Evolutionary conservation across 768 basidiomycete genomes (phyloP).

Genomic region (Boletellus emodensis): DNA sequence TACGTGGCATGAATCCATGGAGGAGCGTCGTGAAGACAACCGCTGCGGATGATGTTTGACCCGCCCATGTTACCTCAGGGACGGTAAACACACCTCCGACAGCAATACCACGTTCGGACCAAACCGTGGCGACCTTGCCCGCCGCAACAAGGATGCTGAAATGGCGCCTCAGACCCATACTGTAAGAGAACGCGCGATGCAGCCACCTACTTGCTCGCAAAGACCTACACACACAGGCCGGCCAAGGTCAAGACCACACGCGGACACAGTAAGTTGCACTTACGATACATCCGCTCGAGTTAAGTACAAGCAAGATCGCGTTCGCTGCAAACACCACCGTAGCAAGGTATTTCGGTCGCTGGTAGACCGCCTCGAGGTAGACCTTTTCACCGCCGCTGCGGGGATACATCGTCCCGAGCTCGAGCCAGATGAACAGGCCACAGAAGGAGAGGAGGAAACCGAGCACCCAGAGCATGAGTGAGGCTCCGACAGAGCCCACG

Average conservation of each 20-base stretch:
- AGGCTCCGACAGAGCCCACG: constrained; percentile 58
- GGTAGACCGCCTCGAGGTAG: constrained; percentile 55
- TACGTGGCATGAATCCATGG: constrained; percentile 47
- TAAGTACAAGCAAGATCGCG: constrained; percentile 43
- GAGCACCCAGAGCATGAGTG: constrained; percentile 60
- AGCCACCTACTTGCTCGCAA: constrained; percentile 32
- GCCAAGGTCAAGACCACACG: neutral
- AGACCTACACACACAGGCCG: constrained; percentile 27
- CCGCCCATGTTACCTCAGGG: neutral
- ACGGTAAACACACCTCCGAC: constrained; percentile 40
- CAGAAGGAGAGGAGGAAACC: constrained; percentile 57
- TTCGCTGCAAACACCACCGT: constrained; percentile 48
- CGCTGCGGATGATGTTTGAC: constrained; percentile 28
- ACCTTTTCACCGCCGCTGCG: constrained; percentile 63
- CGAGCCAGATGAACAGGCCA: constrained; percentile 60
- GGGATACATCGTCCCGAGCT: constrained; percentile 62
- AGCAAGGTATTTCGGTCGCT: constrained; percentile 42
- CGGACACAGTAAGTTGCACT: constrained; percentile 10
- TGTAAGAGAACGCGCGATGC: neutral
- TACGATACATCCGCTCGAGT: constrained; percentile 47
- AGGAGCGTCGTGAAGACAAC: constrained; percentile 47
- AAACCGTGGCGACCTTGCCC: constrained; percentile 36
- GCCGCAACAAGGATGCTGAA: constrained; percentile 48
- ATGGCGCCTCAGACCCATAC: too few species aligned
- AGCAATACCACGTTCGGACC: constrained; percentile 57